Conservation (phyloP, 371 early-diverging fungal species). For the Fennellomyces sp. region DNA sequence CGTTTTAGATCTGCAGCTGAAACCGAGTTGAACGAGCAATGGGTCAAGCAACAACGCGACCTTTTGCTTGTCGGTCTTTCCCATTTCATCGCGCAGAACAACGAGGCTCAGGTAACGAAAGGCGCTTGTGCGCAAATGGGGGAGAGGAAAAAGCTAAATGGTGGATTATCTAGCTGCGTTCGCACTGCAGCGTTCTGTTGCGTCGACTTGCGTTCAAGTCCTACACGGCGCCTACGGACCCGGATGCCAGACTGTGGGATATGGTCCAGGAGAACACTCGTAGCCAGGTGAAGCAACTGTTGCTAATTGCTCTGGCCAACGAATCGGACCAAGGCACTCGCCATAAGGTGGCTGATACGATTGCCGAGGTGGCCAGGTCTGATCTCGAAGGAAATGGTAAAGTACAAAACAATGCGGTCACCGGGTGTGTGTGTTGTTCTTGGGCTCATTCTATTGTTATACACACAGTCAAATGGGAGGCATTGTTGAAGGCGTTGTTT, state of each 20-base stretch:
- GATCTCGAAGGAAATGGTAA: constrained; percentile 67
- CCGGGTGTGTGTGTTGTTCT: too few species aligned
- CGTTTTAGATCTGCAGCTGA: constrained; percentile 69
- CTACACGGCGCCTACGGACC: constrained; percentile 44
- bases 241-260: constrained; percentile 72
- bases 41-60: constrained; percentile 71
- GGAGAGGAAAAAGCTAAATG: not conserved
- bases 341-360: constrained; percentile 91
- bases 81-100: constrained; percentile 57
- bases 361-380: constrained; percentile 84
- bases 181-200: constrained; percentile 85
- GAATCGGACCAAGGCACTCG: constrained; percentile 77
- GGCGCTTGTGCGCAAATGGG: not conserved
- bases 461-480: constrained; percentile 81
- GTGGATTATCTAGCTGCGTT: constrained; percentile 69
- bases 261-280: constrained; percentile 67
- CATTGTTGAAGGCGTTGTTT: constrained; percentile 78
- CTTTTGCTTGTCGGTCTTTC: constrained; percentile 71
- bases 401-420: constrained; percentile 20
- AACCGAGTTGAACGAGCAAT: constrained; percentile 70
- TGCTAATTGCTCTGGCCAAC: constrained; percentile 75
- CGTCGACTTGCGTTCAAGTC: constrained; percentile 85
- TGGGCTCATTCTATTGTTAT: too few species aligned
- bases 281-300: constrained; percentile 65
- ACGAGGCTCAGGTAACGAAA: constrained; percentile 52